These are phyloP conservation scores for Blastobotrys serpentis DNA, from an alignment of 1,139 yeast species.

Conservation along the genomic window DNA sequence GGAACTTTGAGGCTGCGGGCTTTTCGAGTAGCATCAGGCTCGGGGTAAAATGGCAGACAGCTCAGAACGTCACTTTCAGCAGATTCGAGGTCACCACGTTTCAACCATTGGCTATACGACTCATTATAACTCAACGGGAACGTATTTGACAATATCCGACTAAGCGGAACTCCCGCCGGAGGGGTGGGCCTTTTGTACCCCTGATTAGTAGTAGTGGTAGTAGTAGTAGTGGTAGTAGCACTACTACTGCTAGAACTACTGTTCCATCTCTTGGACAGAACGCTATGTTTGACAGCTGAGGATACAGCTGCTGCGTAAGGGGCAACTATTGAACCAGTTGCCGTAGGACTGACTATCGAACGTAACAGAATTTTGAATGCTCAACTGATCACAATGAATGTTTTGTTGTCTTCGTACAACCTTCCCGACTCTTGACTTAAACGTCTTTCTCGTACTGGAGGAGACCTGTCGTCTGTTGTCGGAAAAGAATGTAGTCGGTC, in stretches of 20 bases:
- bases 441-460: too few species aligned
- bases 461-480: too few species aligned
- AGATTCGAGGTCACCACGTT: conserved; percentile 38
- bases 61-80: conserved; percentile 48
- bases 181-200: conserved; percentile 34
- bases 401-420: too few species aligned
- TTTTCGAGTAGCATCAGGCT: conserved; percentile 45
- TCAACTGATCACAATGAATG: too few species aligned
- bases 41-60: conserved; percentile 59
- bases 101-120: conserved; percentile 48
- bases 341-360: not conserved
- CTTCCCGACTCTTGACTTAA: too few species aligned
- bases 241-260: conserved; percentile 4
- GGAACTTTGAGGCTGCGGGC: conserved; percentile 53
- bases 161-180: conserved; percentile 36
- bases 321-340: conserved; percentile 6
- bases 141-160: conserved; percentile 31
- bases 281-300: not conserved
- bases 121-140: conserved; percentile 43
- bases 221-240: conserved; percentile 7
- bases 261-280: conserved; percentile 2
- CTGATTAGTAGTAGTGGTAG: conserved; percentile 3
- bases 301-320: conserved; percentile 5
- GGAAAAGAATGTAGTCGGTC: not conserved
- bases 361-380: not conserved